Percentiles rank a stretch among this genome's conserved stretches.
Evolutionary conservation across 495 filamentous ascomycete genomes (phyloP).

Genomic region (Bombardia bombarda): DNA sequence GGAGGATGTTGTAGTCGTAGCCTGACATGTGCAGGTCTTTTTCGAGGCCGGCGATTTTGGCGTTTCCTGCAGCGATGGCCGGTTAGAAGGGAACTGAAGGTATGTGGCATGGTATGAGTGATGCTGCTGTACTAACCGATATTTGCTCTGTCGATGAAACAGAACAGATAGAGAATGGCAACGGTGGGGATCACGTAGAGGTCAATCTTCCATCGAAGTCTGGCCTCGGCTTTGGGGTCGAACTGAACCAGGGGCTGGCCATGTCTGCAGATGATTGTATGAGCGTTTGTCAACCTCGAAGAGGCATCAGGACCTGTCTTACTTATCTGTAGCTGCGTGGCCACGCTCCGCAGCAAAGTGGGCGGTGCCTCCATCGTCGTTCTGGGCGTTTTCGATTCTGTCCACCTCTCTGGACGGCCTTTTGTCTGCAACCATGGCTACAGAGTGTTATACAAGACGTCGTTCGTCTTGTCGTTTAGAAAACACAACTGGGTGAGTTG

Average conservation of each 20-base stretch:
- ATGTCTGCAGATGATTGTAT: too few relatives aligned
- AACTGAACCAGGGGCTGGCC: conserved; percentile 49
- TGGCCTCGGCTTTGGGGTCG: conserved; percentile 51
- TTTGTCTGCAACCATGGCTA: too few relatives aligned
- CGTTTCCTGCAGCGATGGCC: conserved; percentile 27
- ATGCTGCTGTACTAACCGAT: conserved; percentile 36
- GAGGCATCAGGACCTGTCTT: too few relatives aligned
- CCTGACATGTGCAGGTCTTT: conserved; percentile 53
- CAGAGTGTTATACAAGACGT: too few relatives aligned
- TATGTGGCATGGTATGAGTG: neutral
- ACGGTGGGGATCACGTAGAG: conserved; percentile 45
- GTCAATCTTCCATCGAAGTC: conserved; percentile 46
- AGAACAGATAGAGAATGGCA: conserved; percentile 50
- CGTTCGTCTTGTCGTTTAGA: too few relatives aligned
- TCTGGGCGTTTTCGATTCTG: too few relatives aligned
- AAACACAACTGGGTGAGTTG: too few relatives aligned
- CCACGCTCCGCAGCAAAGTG: conserved; percentile 50
- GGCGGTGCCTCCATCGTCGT: too few relatives aligned
- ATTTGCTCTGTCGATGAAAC: conserved; percentile 58
- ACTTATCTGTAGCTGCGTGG: conserved; percentile 54
- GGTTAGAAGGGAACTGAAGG: neutral
- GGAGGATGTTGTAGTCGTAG: conserved; percentile 62
- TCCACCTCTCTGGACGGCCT: too few relatives aligned
- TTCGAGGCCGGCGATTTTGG: conserved; percentile 51
- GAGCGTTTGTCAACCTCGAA: too few relatives aligned